Percentiles rank a stretch among this genome's conserved stretches.
phyloP scores from a whole-genome alignment of 768 basidiomycete genomes.

The Lentinula sp. region DNA sequence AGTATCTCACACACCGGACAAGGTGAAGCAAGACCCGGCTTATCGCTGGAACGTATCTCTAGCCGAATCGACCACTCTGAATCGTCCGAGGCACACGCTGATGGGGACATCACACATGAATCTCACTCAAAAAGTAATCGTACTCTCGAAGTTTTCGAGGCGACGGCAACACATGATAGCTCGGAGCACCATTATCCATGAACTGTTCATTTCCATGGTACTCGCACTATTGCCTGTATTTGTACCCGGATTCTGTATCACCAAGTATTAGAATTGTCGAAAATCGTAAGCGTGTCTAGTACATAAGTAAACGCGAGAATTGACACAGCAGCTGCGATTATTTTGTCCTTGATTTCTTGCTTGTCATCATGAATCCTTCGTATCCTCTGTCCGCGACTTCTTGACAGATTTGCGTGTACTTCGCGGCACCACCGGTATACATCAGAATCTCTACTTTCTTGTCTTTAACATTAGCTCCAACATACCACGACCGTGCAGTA shows the following conservation, averaged over 20 bases:
- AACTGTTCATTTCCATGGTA: too few relatives aligned
- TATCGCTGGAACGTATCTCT: neutral
- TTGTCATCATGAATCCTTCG: neutral
- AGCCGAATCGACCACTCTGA: neutral
- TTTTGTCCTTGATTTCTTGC: neutral
- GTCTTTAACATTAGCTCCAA: constrained; percentile 19
- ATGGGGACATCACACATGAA: neutral
- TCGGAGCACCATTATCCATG: too few relatives aligned
- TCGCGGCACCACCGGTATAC: constrained; percentile 18
- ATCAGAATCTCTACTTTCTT: constrained; percentile 17
- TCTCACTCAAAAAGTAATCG: neutral
- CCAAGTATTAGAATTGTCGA: too few relatives aligned
- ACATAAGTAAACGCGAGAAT: too few relatives aligned
- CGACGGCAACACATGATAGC: too few relatives aligned
- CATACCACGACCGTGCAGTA: constrained; percentile 20
- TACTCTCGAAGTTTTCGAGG: neutral
- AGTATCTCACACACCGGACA: neutral
- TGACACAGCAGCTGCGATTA: too few relatives aligned
- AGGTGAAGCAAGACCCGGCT: neutral
- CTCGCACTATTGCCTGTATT: too few relatives aligned
- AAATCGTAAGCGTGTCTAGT: too few relatives aligned
- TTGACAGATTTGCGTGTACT: constrained; percentile 12
- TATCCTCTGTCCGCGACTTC: constrained; percentile 15
- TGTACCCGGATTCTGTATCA: too few relatives aligned
- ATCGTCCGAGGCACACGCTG: neutral